Conservation (phyloP, 495 filamentous ascomycete species). For the Hypomontagnella monticulosa region DNA sequence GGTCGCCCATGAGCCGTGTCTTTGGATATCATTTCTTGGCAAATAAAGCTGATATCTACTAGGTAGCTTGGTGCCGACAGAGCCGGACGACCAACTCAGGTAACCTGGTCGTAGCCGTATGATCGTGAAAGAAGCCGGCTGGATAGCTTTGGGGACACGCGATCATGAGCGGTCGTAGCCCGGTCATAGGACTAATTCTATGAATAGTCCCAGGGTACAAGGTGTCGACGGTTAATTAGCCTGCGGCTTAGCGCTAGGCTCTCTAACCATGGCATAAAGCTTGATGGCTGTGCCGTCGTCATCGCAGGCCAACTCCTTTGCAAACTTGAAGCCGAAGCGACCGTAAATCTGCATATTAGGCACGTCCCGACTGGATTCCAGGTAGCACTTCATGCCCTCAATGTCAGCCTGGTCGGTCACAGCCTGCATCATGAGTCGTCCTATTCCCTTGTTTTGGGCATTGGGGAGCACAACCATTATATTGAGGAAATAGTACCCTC, state of each 20-base stretch:
- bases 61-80: background rate
- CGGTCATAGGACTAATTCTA: background rate
- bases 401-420: conserved; percentile 67
- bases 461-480: conserved; percentile 71
- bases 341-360: conserved; percentile 74
- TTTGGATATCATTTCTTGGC: too few relatives aligned
- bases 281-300: conserved; percentile 61
- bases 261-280: conserved; percentile 63
- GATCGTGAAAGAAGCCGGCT: background rate
- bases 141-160: background rate
- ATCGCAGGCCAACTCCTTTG: conserved; percentile 69
- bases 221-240: conserved; percentile 17
- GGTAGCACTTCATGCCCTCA: conserved; percentile 69
- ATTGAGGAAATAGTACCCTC: conserved; percentile 76
- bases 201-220: background rate
- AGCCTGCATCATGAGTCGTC: conserved; percentile 64
- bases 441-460: conserved; percentile 68
- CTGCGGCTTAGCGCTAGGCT: conserved; percentile 47
- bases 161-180: background rate
- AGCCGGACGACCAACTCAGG: background rate
- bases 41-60: too few relatives aligned
- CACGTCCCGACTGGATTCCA: conserved; percentile 69
- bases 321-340: conserved; percentile 69
- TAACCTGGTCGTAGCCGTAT: background rate
- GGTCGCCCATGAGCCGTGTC: too few relatives aligned